Percentiles rank a stretch among this genome's conserved stretches.
Conservation (phyloP, 352 stramenopile species). For the Phytophthora rubi region DNA sequence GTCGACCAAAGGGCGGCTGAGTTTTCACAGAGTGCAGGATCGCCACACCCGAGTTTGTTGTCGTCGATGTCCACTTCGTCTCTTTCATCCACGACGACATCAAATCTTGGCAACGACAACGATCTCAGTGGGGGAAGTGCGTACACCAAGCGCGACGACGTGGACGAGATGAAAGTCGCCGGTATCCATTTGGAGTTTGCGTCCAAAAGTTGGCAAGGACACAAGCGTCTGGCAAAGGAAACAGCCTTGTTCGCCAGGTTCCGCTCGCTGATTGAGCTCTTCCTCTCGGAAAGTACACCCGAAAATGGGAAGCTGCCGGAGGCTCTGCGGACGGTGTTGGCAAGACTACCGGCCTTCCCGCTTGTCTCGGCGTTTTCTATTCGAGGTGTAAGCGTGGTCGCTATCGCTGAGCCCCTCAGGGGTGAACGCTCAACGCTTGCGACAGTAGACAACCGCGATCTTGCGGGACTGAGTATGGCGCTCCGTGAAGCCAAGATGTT, state of each 20-base stretch:
- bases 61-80: slow-evolving; percentile 44
- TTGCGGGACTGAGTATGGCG: slow-evolving; percentile 49
- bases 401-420: slow-evolving; percentile 51
- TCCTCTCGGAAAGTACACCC: slow-evolving; percentile 44
- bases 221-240: slow-evolving; percentile 69
- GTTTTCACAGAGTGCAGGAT: slow-evolving; percentile 15
- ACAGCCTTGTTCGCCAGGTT: slow-evolving; percentile 56
- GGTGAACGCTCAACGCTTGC: slow-evolving; percentile 47
- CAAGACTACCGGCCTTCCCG: slow-evolving; percentile 58
- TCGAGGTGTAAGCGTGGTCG: slow-evolving; percentile 59
- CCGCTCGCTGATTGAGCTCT: slow-evolving; percentile 59
- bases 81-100: slow-evolving; percentile 17
- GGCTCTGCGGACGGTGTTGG: slow-evolving; percentile 34
- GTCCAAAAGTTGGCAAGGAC: slow-evolving; percentile 70
- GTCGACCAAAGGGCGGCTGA: slow-evolving; percentile 19
- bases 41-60: slow-evolving; percentile 15
- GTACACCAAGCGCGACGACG: slow-evolving; percentile 33
- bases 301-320: slow-evolving; percentile 25
- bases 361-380: slow-evolving; percentile 68
- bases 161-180: slow-evolving; percentile 64
- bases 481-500: slow-evolving; percentile 62
- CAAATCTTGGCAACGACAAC: slow-evolving; percentile 6
- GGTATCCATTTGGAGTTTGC: slow-evolving; percentile 71
- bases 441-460: slow-evolving; percentile 58
- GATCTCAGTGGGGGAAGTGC: background rate